phyloP scores from a whole-genome alignment of 2,329 filamentous ascomycete genomes.

The Leptographium lundbergii region DNA sequence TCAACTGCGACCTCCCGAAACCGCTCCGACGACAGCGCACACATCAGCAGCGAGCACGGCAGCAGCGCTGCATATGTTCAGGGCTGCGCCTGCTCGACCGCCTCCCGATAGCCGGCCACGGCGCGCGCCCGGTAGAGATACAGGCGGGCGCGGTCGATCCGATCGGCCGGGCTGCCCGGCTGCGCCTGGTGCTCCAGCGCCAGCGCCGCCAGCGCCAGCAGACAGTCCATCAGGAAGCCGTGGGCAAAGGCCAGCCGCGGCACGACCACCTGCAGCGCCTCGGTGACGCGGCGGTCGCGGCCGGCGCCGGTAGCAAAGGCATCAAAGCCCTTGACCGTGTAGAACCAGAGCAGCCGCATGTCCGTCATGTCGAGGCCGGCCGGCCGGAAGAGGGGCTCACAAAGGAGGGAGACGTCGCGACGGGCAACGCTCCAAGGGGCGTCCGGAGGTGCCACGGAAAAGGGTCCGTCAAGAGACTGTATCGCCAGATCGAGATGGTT shows the following conservation, averaged over 20 bases:
- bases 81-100: conserved; percentile 33
- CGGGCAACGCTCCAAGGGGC: no score
- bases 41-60: conserved; percentile 37
- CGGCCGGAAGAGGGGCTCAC: conserved; percentile 24
- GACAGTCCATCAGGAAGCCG: conserved; percentile 41
- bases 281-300: conserved; percentile 22
- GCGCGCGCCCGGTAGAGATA: conserved; percentile 34
- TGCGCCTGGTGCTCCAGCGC: conserved; percentile 36
- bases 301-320: conserved; percentile 31
- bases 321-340: conserved; percentile 30
- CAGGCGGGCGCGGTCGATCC: conserved; percentile 24
- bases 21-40: conserved; percentile 34
- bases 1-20: no score
- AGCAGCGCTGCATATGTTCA: conserved; percentile 36
- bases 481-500: no score
- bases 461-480: no score
- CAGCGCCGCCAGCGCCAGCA: conserved; percentile 38
- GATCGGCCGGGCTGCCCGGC: conserved; percentile 20
- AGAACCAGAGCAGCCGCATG: conserved; percentile 45
- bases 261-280: conserved; percentile 32
- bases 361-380: conserved; percentile 25
- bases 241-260: conserved; percentile 36
- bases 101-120: conserved; percentile 37
- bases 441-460: no score
- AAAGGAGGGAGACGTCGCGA: no score